phyloP scores from a whole-genome alignment of 768 basidiomycete genomes.

The Sistotremastrum suecicum region DNA sequence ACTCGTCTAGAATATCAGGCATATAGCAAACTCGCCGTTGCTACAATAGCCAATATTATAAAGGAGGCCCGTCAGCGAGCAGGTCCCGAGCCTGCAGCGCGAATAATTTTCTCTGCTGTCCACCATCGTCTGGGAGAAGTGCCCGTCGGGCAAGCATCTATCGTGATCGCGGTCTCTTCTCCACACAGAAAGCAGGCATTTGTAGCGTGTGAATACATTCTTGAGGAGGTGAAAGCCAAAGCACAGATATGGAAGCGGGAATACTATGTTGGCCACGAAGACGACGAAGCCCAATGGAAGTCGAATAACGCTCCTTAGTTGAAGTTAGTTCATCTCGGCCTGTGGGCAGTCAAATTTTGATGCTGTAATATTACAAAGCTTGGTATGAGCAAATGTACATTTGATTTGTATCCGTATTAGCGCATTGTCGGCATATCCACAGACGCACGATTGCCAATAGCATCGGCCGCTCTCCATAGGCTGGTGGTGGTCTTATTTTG shows the following conservation, averaged over 20 bases:
- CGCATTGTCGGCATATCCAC: slow-evolving; percentile 65
- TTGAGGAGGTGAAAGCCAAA: slow-evolving; percentile 75
- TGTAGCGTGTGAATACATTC: slow-evolving; percentile 59
- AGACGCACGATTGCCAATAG: slow-evolving; percentile 62
- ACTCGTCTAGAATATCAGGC: slow-evolving; percentile 71
- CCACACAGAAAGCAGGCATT: slow-evolving; percentile 79
- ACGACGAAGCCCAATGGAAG: slow-evolving; percentile 58
- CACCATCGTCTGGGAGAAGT: slow-evolving; percentile 70
- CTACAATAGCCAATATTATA: slow-evolving; percentile 55
- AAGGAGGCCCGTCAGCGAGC: slow-evolving; percentile 22
- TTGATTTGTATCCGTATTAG: too few relatives aligned
- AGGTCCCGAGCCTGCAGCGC: slow-evolving; percentile 5
- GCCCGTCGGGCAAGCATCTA: slow-evolving; percentile 67
- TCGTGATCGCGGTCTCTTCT: slow-evolving; percentile 74
- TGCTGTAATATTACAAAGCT: too few relatives aligned
- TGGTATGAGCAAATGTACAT: too few relatives aligned
- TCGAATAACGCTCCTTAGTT: slow-evolving; percentile 23
- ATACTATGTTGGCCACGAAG: slow-evolving; percentile 59
- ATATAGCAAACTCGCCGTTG: slow-evolving; percentile 67
- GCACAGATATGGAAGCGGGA: slow-evolving; percentile 91
- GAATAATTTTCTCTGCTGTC: slow-evolving; percentile 42
- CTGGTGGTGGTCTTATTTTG: slow-evolving; percentile 93
- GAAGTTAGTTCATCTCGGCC: too few relatives aligned
- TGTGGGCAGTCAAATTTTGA: too few relatives aligned
- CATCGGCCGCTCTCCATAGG: slow-evolving; percentile 84